Conservation (phyloP, 164 flowering plant species). For the Akebia trifoliata region DNA sequence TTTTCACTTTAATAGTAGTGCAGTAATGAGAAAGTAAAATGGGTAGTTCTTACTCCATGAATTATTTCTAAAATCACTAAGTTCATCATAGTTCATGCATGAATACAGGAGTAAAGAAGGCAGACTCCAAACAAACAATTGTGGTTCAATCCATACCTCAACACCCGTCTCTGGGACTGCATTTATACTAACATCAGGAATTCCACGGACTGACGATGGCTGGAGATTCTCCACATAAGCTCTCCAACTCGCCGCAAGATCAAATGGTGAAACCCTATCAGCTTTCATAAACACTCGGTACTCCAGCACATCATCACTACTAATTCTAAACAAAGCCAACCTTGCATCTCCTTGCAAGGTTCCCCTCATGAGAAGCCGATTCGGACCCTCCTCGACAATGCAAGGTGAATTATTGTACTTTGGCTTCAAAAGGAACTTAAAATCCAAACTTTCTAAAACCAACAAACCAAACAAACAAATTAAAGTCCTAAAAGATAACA, state of each 20-base stretch:
- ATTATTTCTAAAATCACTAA: too few species aligned
- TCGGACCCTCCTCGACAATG: slow-evolving; percentile 82
- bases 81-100: neutral
- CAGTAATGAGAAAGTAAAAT: too few species aligned
- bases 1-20: too few species aligned
- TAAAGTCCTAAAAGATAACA: neutral
- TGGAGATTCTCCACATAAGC: slow-evolving; percentile 79
- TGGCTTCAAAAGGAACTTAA: slow-evolving; percentile 93
- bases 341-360: slow-evolving; percentile 75
- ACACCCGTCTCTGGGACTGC: slow-evolving; percentile 37
- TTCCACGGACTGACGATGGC: slow-evolving; percentile 92
- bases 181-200: slow-evolving; percentile 90
- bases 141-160: slow-evolving; percentile 39
- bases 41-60: too few species aligned
- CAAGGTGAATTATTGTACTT: slow-evolving; percentile 50
- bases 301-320: slow-evolving; percentile 59
- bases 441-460: slow-evolving; percentile 69
- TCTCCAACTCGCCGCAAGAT: slow-evolving; percentile 99
- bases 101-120: neutral
- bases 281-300: slow-evolving; percentile 71
- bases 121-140: neutral
- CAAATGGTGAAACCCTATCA: slow-evolving; percentile 90
- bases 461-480: slow-evolving; percentile 5
- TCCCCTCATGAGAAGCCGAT: slow-evolving; percentile 61
- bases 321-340: slow-evolving; percentile 56